Percentiles rank a stretch among this genome's conserved stretches.
These are phyloP conservation scores for Trichoderma afroharzianum DNA, from an alignment of 2,329 filamentous ascomycete species.

Conservation along the genomic window DNA sequence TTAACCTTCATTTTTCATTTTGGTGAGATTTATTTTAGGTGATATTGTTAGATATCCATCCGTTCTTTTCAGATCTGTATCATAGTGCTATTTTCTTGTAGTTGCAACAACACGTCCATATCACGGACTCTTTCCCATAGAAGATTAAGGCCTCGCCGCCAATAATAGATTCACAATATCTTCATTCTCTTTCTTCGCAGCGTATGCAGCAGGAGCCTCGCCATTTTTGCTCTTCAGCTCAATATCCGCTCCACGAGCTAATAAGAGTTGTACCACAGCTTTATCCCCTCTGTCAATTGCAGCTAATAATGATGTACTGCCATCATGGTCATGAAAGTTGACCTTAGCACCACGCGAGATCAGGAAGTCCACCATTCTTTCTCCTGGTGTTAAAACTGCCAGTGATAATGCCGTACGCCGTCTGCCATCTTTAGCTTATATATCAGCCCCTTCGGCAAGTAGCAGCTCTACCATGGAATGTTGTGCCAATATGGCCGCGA, in stretches of 20 bases:
- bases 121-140: neutral
- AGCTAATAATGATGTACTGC: neutral
- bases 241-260: neutral
- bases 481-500: neutral
- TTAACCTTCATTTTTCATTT: neutral
- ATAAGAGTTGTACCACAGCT: neutral
- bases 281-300: neutral
- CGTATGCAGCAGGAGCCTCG: neutral
- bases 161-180: neutral
- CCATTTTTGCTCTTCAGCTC: neutral
- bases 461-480: neutral
- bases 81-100: neutral
- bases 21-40: neutral
- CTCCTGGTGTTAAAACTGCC: neutral
- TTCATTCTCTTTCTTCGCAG: neutral
- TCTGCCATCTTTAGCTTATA: neutral
- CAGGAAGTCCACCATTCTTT: neutral
- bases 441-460: neutral
- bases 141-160: neutral
- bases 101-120: neutral
- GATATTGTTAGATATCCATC: neutral
- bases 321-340: neutral
- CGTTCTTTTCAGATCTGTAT: neutral
- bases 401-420: neutral
- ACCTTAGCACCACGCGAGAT: neutral